phyloP scores from a whole-genome alignment of 192 early-diverging fungal genomes.

The Entomortierella parvispora region DNA sequence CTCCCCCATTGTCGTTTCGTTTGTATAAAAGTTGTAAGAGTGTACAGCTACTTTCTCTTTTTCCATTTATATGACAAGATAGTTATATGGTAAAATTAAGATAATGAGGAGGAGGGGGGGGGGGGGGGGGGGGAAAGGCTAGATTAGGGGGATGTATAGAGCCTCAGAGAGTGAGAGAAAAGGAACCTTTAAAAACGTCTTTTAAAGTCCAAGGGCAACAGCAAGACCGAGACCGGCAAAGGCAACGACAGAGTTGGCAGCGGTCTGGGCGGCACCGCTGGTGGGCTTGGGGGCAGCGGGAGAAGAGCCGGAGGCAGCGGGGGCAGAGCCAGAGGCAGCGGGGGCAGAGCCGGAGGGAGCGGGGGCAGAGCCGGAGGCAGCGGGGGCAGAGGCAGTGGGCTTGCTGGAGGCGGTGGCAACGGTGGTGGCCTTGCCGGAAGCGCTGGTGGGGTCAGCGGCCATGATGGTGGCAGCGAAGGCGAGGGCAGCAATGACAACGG shows the following conservation, averaged over 20 bases:
- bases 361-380: neutral
- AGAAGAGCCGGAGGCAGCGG: neutral
- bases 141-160: too few species aligned
- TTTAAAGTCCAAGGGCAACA: constrained; percentile 2
- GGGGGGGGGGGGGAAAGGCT: too few species aligned
- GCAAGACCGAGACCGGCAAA: constrained; percentile 15
- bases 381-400: neutral
- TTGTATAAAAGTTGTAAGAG: too few species aligned
- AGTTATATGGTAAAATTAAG: too few species aligned
- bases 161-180: too few species aligned
- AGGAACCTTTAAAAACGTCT: too few species aligned
- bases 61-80: too few species aligned
- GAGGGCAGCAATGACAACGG: constrained; percentile 16
- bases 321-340: neutral
- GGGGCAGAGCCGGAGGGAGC: neutral
- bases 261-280: neutral
- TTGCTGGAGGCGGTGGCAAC: neutral
- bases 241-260: constrained; percentile 18
- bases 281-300: neutral
- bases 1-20: too few species aligned
- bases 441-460: neutral
- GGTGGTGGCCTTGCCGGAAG: neutral
- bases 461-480: constrained; percentile 9
- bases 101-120: too few species aligned
- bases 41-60: too few species aligned